These are phyloP conservation scores for Paramecium tetraurelia DNA, from an alignment of 73 alveolate species.

Conservation along the genomic window DNA sequence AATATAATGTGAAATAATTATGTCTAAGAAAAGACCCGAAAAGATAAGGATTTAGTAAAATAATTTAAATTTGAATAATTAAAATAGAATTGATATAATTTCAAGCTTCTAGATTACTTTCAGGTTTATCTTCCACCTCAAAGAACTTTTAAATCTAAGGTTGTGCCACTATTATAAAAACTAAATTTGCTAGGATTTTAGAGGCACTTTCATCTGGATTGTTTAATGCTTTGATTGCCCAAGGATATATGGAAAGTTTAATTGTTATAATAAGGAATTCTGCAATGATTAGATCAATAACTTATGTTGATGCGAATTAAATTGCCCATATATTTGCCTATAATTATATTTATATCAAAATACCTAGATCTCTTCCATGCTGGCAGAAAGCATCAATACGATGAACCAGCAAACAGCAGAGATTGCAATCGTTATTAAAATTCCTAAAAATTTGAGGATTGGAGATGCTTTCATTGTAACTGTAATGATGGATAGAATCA, in stretches of 20 bases:
- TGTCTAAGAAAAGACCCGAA: no score
- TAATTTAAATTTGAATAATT: no score
- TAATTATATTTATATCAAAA: background rate
- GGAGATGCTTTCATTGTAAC: background rate
- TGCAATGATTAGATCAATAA: background rate
- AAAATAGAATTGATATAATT: background rate
- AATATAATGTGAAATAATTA: no score
- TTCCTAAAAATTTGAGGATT: background rate
- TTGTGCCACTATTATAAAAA: background rate
- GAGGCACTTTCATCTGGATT: background rate
- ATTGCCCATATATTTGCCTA: background rate
- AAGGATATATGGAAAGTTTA: background rate
- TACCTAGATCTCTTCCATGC: background rate
- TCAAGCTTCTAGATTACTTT: background rate
- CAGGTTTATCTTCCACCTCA: background rate
- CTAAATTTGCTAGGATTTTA: background rate
- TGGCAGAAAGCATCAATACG: background rate
- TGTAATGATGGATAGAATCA: background rate
- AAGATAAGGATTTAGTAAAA: no score
- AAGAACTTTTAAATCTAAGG: background rate
- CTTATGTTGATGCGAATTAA: background rate
- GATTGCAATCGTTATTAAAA: background rate
- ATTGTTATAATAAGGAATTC: background rate
- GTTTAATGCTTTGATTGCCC: background rate
- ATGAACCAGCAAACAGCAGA: background rate